A percentile compares a stretch with the other conserved stretches of the same genome.
Conservation (phyloP, 768 basidiomycete genomes). For the Phaeolepiota aurea region DNA sequence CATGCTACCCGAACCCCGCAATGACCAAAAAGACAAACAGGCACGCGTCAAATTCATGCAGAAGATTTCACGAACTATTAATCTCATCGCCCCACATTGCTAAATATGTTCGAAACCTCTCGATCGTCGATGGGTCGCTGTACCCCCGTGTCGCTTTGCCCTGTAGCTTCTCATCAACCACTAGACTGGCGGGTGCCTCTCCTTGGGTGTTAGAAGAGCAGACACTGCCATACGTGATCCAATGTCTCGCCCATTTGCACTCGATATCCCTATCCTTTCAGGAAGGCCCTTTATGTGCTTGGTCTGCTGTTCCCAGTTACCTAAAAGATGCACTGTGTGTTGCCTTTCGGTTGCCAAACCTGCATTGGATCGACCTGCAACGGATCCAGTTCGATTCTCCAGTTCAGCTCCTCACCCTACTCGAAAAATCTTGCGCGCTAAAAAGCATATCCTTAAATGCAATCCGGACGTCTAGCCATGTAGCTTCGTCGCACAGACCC, state of each 20-base stretch:
- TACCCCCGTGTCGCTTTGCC: background rate
- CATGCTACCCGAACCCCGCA: background rate
- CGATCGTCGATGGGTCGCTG: background rate
- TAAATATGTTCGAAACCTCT: background rate
- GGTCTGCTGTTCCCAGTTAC: background rate
- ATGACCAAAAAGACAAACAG: background rate
- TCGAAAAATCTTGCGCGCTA: background rate
- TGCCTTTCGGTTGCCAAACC: background rate
- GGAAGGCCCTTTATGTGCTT: background rate
- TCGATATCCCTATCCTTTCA: background rate
- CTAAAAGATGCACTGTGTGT: background rate
- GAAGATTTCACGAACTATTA: background rate
- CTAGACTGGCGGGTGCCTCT: background rate
- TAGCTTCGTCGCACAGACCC: background rate
- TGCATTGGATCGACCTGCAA: background rate
- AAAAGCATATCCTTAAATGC: background rate
- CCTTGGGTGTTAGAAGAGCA: slow-evolving; percentile 1
- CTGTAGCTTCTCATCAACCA: too few relatives aligned
- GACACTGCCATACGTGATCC: background rate
- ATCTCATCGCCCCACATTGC: background rate
- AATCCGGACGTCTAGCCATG: background rate
- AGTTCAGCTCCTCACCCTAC: background rate
- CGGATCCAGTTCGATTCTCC: background rate
- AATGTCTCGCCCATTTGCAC: background rate
- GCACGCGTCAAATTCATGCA: background rate